Conservation (phyloP, 768 basidiomycete genomes). For the Russula foetens region DNA sequence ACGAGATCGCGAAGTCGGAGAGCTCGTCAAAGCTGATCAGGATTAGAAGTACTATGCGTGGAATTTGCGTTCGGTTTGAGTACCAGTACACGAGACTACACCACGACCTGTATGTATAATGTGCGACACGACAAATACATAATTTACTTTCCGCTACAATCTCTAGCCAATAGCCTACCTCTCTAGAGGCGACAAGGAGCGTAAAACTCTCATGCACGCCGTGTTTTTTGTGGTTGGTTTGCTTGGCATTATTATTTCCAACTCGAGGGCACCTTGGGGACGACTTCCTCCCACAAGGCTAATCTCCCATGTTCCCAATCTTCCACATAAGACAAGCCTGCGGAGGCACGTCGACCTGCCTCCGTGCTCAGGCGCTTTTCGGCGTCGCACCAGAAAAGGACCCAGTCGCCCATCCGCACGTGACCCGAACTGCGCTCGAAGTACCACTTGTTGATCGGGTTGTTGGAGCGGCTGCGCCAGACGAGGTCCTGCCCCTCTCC, state of each 20-base stretch:
- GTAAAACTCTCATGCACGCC: background rate
- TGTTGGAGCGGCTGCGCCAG: conserved; percentile 89
- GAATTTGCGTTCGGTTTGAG: background rate
- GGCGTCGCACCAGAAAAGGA: conserved; percentile 97
- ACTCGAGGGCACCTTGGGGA: conserved; percentile 65
- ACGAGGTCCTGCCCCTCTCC: conserved; percentile 93
- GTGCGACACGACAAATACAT: conserved; percentile 7
- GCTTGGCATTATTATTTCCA: conserved; percentile 43
- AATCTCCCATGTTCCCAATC: conserved; percentile 71
- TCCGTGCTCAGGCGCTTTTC: conserved; percentile 75
- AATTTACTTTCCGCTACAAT: background rate
- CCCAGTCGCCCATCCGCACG: conserved; percentile 77
- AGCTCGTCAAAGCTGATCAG: background rate
- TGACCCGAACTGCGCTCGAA: conserved; percentile 94
- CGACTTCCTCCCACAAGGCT: conserved; percentile 56
- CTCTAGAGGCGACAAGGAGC: background rate
- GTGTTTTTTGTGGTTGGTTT: background rate
- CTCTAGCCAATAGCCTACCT: background rate
- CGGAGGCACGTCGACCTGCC: conserved; percentile 53
- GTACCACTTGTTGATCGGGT: conserved; percentile 99
- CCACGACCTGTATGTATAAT: background rate
- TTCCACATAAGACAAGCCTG: conserved; percentile 64
- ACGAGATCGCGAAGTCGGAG: conserved; percentile 3
- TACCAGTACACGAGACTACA: background rate
- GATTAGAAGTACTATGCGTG: background rate